Evolutionary conservation across 1,284 basidiomycete species (phyloP).

Genomic region (Wallemia mellicola): DNA sequence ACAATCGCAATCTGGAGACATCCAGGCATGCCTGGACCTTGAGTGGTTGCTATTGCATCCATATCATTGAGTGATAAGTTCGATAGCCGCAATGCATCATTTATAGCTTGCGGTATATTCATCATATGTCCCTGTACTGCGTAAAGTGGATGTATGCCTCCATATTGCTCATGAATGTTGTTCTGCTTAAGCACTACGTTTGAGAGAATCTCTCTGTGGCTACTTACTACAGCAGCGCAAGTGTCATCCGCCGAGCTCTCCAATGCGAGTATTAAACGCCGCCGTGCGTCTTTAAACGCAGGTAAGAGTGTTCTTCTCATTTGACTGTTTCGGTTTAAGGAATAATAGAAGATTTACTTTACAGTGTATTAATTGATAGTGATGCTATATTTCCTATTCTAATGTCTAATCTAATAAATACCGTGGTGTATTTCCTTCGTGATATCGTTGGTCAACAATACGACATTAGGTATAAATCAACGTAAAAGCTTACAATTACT

Average conservation of each 20-base stretch:
- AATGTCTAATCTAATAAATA: no score
- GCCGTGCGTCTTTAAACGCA: conserved; percentile 2
- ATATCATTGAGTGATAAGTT: conserved; percentile 28
- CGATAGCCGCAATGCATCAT: conserved; percentile 33
- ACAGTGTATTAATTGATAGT: not conserved
- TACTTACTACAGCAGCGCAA: conserved; percentile 49
- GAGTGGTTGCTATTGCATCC: conserved; percentile 64
- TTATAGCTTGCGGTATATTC: conserved; percentile 47
- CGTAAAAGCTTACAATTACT: no score
- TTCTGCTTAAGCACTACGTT: conserved; percentile 59
- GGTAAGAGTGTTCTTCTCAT: not conserved
- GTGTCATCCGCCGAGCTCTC: conserved; percentile 62
- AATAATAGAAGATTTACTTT: not conserved
- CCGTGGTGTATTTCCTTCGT: no score
- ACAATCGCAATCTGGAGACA: conserved; percentile 47
- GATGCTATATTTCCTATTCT: no score
- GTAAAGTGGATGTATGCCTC: conserved; percentile 53
- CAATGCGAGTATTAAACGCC: conserved; percentile 34
- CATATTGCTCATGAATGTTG: conserved; percentile 30
- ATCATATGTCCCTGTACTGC: conserved; percentile 35
- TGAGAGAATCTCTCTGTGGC: conserved; percentile 33
- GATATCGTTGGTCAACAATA: no score
- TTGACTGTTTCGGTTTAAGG: not conserved
- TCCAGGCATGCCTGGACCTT: conserved; percentile 62
- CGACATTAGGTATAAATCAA: no score